phyloP scores from a whole-genome alignment of 2,329 filamentous ascomycete species.

The Fusarium pininemorale region DNA sequence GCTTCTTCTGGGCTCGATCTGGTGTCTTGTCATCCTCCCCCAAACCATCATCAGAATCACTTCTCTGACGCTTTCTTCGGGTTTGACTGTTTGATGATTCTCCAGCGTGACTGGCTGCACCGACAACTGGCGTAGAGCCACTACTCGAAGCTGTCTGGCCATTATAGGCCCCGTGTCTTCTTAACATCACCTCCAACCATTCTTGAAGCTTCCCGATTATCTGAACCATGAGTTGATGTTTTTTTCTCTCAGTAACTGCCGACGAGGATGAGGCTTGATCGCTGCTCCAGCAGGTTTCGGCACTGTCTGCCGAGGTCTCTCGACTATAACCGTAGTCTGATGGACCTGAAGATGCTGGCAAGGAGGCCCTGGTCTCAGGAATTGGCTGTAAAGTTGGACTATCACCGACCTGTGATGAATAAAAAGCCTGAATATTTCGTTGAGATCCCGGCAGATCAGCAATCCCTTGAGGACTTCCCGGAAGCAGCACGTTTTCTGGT shows the following conservation, averaged over 20 bases:
- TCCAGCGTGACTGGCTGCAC: background rate
- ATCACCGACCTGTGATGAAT: background rate
- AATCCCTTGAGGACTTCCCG: background rate
- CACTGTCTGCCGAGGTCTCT: background rate
- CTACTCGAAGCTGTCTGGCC: background rate
- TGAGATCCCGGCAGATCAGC: background rate
- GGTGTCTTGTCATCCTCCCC: background rate
- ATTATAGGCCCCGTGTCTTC: background rate
- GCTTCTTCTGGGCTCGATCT: background rate
- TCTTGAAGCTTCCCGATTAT: background rate
- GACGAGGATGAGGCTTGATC: background rate
- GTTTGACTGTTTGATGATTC: background rate
- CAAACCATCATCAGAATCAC: background rate
- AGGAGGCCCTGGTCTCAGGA: background rate
- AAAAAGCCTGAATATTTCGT: background rate
- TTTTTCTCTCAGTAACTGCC: background rate
- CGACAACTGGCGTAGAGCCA: background rate
- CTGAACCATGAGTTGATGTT: background rate
- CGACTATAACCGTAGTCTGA: background rate
- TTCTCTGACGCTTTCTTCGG: background rate
- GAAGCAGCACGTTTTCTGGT: background rate
- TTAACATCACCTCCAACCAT: fast-evolving
- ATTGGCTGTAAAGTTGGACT: background rate
- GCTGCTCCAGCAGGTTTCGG: background rate
- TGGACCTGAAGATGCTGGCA: background rate